Evolutionary conservation across 768 basidiomycete genomes (phyloP).

Genomic region (Leccinellum rugosiceps): DNA sequence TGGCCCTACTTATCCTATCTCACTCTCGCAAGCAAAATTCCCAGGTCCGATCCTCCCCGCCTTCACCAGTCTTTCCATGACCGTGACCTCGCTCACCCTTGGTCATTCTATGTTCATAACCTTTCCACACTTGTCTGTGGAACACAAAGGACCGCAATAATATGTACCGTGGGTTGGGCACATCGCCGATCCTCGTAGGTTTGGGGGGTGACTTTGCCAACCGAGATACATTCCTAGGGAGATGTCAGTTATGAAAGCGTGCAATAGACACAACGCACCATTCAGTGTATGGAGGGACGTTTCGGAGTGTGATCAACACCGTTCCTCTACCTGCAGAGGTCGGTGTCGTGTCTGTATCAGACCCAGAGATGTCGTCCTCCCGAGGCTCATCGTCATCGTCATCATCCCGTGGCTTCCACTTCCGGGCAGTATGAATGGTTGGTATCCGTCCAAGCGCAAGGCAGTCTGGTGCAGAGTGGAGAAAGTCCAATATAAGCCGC

Average conservation of each 20-base stretch:
- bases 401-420: slow-evolving; percentile 40
- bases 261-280: slow-evolving; percentile 51
- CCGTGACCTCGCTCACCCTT: slow-evolving; percentile 76
- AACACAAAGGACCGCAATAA: slow-evolving; percentile 82
- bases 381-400: slow-evolving; percentile 45
- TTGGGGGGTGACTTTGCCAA: slow-evolving; percentile 73
- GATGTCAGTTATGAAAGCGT: slow-evolving; percentile 9
- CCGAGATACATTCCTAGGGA: slow-evolving; percentile 66
- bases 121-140: slow-evolving; percentile 63
- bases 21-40: slow-evolving; percentile 61
- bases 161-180: slow-evolving; percentile 63
- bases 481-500: slow-evolving; percentile 73
- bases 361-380: slow-evolving; percentile 9
- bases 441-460: slow-evolving; percentile 60
- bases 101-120: slow-evolving; percentile 94
- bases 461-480: slow-evolving; percentile 65
- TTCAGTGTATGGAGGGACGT: slow-evolving; percentile 80
- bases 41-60: slow-evolving; percentile 84
- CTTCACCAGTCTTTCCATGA: slow-evolving; percentile 63
- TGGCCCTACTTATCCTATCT: slow-evolving; percentile 1
- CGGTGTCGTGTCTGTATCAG: slow-evolving; percentile 11
- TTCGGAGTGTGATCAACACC: slow-evolving; percentile 81
- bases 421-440: slow-evolving; percentile 35
- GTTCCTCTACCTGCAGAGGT: slow-evolving; percentile 53
- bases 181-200: slow-evolving; percentile 41